phyloP scores from a whole-genome alignment of 495 filamentous ascomycete genomes.

The Penicillium cinerascens region DNA sequence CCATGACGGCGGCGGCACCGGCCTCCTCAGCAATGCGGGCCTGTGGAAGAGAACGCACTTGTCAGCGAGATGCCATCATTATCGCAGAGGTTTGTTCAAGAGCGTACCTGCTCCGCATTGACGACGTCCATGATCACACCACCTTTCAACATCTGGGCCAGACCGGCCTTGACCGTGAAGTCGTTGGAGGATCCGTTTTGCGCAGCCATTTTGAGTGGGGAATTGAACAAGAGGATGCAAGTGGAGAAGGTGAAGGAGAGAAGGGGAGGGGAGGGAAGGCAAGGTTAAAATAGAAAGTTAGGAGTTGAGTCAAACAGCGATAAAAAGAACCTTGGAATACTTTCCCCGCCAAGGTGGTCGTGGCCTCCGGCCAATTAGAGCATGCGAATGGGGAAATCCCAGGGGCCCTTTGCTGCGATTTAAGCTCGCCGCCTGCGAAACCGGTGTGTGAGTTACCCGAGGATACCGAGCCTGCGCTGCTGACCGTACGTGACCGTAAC shows the following conservation, averaged over 20 bases:
- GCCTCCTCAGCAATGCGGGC: conserved; percentile 97
- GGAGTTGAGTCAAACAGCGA: conserved; percentile 24
- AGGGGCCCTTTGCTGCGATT: too few relatives aligned
- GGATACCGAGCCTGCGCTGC: not conserved
- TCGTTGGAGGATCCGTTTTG: conserved; percentile 36
- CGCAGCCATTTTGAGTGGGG: conserved; percentile 34
- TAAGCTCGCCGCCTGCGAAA: conserved; percentile 12
- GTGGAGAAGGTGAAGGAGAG: conserved; percentile 3
- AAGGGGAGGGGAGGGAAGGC: not conserved
- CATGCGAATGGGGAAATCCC: conserved; percentile 2
- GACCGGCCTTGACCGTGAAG: conserved; percentile 84
- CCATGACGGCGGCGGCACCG: conserved; percentile 96
- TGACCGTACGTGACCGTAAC: not conserved
- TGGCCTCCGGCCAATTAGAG: conserved; percentile 15
- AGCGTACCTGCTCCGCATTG: conserved; percentile 74
- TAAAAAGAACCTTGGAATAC: conserved; percentile 3
- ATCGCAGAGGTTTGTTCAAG: not conserved
- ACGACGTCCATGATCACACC: conserved; percentile 99
- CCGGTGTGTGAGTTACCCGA: conserved; percentile 9
- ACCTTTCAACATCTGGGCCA: conserved; percentile 97
- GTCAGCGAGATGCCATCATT: not conserved
- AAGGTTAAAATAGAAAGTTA: conserved; percentile 5
- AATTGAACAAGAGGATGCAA: conserved; percentile 4
- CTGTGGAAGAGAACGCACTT: conserved; percentile 25
- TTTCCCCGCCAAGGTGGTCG: conserved; percentile 9